These are phyloP conservation scores for Russula emetica DNA, from an alignment of 768 basidiomycete species.

Conservation along the genomic window DNA sequence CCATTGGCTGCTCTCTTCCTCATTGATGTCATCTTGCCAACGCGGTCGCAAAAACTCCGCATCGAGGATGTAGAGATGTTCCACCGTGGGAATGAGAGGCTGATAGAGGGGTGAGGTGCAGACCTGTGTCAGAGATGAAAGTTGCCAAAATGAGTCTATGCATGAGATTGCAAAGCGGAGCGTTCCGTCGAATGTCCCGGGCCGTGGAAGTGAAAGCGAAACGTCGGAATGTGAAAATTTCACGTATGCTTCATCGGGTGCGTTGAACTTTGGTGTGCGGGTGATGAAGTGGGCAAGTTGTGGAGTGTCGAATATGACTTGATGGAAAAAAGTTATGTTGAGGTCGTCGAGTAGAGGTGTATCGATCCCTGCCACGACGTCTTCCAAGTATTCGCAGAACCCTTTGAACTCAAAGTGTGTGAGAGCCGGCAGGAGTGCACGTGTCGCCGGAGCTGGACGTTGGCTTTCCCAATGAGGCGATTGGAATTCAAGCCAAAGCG, in stretches of 20 bases:
- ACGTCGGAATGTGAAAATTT: neutral
- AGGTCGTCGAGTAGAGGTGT: neutral
- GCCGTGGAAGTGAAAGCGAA: neutral
- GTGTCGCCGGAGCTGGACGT: neutral
- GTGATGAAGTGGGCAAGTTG: neutral
- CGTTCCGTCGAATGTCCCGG: neutral
- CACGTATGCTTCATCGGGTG: neutral
- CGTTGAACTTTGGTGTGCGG: neutral
- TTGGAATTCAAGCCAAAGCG: neutral
- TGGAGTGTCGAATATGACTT: neutral
- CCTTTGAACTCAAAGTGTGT: neutral
- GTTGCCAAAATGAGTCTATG: neutral
- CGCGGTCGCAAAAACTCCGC: no score
- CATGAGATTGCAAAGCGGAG: neutral
- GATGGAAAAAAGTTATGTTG: neutral
- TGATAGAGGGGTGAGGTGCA: neutral
- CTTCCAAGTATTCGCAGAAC: neutral
- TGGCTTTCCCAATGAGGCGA: no score
- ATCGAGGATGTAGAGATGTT: neutral
- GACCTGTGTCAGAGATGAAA: neutral
- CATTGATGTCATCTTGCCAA: neutral
- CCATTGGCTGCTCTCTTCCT: neutral
- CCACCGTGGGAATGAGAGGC: neutral
- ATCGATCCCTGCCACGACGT: neutral
- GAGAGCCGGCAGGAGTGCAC: neutral